phyloP scores from a whole-genome alignment of 768 basidiomycete species.

The Lentinula sp. region DNA sequence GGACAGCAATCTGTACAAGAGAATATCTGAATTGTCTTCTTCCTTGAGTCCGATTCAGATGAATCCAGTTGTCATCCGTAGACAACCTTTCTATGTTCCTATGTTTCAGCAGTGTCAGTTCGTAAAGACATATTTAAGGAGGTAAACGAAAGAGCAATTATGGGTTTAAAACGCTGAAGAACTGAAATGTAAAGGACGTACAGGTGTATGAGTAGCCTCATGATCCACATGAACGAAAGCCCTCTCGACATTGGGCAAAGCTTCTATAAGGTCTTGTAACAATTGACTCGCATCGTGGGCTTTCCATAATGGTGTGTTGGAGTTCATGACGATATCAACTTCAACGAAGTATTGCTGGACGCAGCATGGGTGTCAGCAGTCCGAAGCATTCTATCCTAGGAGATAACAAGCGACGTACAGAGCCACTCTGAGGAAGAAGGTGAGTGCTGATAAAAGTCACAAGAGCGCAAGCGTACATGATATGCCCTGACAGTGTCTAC shows the following conservation, averaged over 20 bases:
- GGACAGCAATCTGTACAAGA: too few relatives aligned
- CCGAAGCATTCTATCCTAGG: background rate
- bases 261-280: slow-evolving; percentile 85
- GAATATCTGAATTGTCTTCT: background rate
- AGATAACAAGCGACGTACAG: background rate
- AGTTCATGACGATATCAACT: slow-evolving; percentile 90
- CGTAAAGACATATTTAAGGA: background rate
- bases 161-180: too few relatives aligned
- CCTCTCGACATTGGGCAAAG: slow-evolving; percentile 82
- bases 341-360: slow-evolving; percentile 86
- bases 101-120: background rate
- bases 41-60: background rate
- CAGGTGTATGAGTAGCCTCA: slow-evolving; percentile 42
- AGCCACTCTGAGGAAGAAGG: background rate
- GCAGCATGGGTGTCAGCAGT: background rate
- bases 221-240: slow-evolving; percentile 96
- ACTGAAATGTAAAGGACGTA: background rate
- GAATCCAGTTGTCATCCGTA: background rate
- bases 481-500: slow-evolving; percentile 93
- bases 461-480: slow-evolving; percentile 40
- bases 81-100: slow-evolving; percentile 3
- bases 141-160: background rate
- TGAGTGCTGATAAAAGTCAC: background rate
- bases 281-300: slow-evolving; percentile 83
- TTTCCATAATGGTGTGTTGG: slow-evolving; percentile 82